A percentile compares a stretch with the other conserved stretches of the same genome.
phyloP scores from a whole-genome alignment of 345 rosid genomes.

The Excoecaria agallocha region DNA sequence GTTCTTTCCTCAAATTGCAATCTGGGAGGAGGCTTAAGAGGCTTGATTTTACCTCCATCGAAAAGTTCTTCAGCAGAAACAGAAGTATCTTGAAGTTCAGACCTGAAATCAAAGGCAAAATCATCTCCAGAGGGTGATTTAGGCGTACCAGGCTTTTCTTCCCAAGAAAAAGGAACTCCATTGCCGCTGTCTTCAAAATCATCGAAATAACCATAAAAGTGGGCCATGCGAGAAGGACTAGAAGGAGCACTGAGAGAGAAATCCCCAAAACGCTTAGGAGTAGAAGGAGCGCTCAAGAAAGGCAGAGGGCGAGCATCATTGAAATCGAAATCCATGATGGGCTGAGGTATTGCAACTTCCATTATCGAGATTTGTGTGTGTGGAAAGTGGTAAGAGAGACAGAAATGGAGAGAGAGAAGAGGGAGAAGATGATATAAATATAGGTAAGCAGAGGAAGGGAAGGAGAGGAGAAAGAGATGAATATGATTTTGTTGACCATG shows the following conservation, averaged over 20 bases:
- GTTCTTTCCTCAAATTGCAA: conserved; percentile 37
- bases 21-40: conserved; percentile 38
- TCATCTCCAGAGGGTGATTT: conserved; percentile 7
- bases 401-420: background rate
- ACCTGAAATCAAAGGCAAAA: conserved; percentile 36
- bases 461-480: background rate
- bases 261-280: conserved; percentile 58
- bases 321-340: conserved; percentile 53
- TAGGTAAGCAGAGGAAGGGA: background rate
- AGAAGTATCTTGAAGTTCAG: conserved; percentile 15
- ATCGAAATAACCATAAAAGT: conserved; percentile 50
- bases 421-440: background rate
- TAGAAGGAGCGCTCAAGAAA: conserved; percentile 55
- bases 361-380: conserved; percentile 13
- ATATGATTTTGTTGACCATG: conserved; percentile 10
- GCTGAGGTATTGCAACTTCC: conserved; percentile 51
- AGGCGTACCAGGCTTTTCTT: conserved; percentile 9
- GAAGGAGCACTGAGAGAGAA: conserved; percentile 71
- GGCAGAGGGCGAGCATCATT: conserved; percentile 38
- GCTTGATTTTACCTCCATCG: conserved; percentile 26
- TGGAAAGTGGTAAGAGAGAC: background rate
- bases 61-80: conserved; percentile 32
- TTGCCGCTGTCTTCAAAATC: conserved; percentile 14
- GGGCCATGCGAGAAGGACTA: conserved; percentile 60
- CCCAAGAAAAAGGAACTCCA: background rate